A percentile compares a stretch with the other conserved stretches of the same genome.
Conservation (phyloP, 169 alveolate genomes). For the Condylostoma magnum region DNA sequence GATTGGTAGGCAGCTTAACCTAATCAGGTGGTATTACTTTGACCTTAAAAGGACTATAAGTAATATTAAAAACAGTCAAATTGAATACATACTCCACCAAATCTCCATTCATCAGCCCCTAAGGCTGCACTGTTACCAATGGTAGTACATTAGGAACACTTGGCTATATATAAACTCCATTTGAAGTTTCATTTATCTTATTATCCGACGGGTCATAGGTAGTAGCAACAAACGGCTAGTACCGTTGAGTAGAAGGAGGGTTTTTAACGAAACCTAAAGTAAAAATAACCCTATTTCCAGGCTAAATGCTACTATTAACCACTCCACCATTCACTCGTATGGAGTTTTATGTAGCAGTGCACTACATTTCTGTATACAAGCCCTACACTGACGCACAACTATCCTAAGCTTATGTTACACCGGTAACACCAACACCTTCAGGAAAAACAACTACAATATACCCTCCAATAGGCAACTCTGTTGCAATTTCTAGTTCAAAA, state of each 20-base stretch:
- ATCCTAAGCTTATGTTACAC: background rate
- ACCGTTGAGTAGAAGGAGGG: background rate
- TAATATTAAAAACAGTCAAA: background rate
- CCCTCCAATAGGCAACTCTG: background rate
- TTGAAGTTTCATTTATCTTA: background rate
- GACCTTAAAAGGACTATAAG: background rate
- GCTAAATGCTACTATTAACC: background rate
- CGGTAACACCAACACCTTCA: background rate
- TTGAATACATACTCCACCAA: background rate
- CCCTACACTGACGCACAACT: background rate
- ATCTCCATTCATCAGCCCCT: background rate
- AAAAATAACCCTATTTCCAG: background rate
- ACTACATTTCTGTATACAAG: background rate
- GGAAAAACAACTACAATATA: constrained; percentile 1
- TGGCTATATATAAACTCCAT: background rate
- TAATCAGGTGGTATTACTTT: background rate
- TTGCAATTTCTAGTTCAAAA: background rate
- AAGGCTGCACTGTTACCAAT: background rate
- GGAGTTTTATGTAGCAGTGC: constrained; percentile 1
- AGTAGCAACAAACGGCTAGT: background rate
- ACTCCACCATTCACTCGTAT: background rate
- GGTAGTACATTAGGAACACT: background rate
- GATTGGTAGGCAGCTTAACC: constrained; percentile 10
- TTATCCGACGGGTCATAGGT: background rate
- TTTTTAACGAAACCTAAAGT: background rate